These are phyloP conservation scores for Solanum pimpinellifolium DNA, from an alignment of 257 asterid species.

Conservation along the genomic window DNA sequence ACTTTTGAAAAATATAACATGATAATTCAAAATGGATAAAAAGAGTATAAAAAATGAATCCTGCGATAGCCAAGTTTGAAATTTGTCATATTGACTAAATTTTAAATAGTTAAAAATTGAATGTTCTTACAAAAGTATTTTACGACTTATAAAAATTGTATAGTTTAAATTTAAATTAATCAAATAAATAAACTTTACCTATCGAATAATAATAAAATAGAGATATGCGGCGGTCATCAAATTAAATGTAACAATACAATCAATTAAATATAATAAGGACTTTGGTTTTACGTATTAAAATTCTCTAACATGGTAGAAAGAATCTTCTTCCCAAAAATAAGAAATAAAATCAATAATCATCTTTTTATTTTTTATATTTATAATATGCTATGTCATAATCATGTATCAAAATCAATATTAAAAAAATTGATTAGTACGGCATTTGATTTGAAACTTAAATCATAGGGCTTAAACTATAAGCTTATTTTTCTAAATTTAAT, in stretches of 20 bases:
- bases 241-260: background rate
- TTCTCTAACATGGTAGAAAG: background rate
- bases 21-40: too few species aligned
- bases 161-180: background rate
- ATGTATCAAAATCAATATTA: background rate
- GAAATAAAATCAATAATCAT: background rate
- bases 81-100: background rate
- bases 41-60: background rate
- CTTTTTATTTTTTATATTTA: background rate
- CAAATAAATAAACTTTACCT: background rate
- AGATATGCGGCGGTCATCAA: background rate
- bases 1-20: too few species aligned
- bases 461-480: background rate
- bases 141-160: background rate
- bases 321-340: background rate
- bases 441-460: background rate
- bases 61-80: background rate
- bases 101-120: background rate
- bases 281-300: background rate
- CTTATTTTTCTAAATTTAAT: background rate
- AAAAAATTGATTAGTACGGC: background rate
- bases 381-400: background rate
- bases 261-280: background rate
- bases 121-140: too few species aligned
- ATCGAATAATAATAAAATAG: background rate